phyloP scores from a whole-genome alignment of 192 early-diverging fungal genomes.

The Coemansia asiatica region DNA sequence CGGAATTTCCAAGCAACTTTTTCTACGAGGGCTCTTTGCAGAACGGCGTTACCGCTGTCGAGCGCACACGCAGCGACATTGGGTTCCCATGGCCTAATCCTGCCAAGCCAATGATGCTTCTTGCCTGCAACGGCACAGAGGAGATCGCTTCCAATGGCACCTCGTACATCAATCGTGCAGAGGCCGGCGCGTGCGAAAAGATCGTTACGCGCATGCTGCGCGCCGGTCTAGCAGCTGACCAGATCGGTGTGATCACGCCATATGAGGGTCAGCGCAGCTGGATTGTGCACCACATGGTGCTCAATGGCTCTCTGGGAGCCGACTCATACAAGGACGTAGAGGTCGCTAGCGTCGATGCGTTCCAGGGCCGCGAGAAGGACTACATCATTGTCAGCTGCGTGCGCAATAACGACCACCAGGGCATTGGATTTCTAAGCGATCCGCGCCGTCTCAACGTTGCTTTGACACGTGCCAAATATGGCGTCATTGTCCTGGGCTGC shows the following conservation, averaged over 20 bases:
- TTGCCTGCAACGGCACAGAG: conserved; percentile 89
- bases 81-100: conserved; percentile 98
- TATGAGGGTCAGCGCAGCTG: conserved; percentile 98
- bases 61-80: conserved; percentile 81
- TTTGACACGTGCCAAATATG: conserved; percentile 89
- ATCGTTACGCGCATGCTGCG: conserved; percentile 93
- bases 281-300: conserved; percentile 94
- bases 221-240: conserved; percentile 76
- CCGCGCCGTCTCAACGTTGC: conserved; percentile 91
- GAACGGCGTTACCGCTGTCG: conserved; percentile 92
- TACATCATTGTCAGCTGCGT: conserved; percentile 98
- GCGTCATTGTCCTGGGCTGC: conserved; percentile 91
- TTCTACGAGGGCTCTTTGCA: conserved; percentile 98
- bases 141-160: conserved; percentile 97
- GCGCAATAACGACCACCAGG: conserved; percentile 95
- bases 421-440: conserved; percentile 91
- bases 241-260: conserved; percentile 98
- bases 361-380: conserved; percentile 99
- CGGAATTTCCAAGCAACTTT: conserved; percentile 98
- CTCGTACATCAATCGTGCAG: conserved; percentile 95
- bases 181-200: conserved; percentile 96
- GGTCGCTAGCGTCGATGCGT: conserved; percentile 97
- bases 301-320: conserved; percentile 83
- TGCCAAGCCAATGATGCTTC: conserved; percentile 93
- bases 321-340: conserved; percentile 99